Evolutionary conservation across 1,284 basidiomycete genomes (phyloP), one percentile per base, ranked within the genome.

Genomic region (Heimioporus punctisporus): DNA sequence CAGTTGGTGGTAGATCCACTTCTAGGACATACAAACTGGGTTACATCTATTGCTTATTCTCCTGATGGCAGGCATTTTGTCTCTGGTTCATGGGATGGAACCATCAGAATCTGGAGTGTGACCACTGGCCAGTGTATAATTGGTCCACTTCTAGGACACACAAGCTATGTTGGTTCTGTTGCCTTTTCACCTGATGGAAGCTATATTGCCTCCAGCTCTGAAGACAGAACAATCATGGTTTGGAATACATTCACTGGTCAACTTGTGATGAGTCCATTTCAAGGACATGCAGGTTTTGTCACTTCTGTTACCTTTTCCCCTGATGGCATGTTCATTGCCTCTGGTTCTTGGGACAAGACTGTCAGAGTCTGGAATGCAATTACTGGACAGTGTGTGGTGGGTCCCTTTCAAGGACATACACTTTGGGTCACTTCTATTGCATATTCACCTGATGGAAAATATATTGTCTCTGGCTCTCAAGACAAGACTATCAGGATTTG

Each of bases 171-270:
- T 14, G 6, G 0, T 6, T 46, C 46, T 31, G 39, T 52, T 42
- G 45, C 45, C 28, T 48, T 30, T 48, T 50, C 43, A 21, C 52
- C 48, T 46, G 44, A 51, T 46, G 48, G 44, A 2, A 50, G 11
- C 0, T 21, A 24, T 11, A 46, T 54, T 46, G 24, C n/a, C 46
- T 47, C 46, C 37, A 40, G 51, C 25, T 51, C 34, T 11, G 0
- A 7, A 3, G 40, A 41, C n/a, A 40, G 23, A 6, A n/a, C n/a
- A n/a, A n/a, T n/a, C n/a, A n/a, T n/a, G 31, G 17, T 34, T 34
- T 34, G 31, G 31, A 34, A 34, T 7, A 34, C 17, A 12, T 4
- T 17, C 11, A 34, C 31, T 11, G 31, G 31, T 34, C 31, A 34
- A 17, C 17, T 11, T 7, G 31, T 34, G n/a, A n/a, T n/a, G n/a